Percentiles rank a stretch among this genome's conserved stretches.
These are phyloP conservation scores for Aspergillus quadricinctus DNA, from an alignment of 2,329 filamentous ascomycete genomes.

Conservation along the genomic window DNA sequence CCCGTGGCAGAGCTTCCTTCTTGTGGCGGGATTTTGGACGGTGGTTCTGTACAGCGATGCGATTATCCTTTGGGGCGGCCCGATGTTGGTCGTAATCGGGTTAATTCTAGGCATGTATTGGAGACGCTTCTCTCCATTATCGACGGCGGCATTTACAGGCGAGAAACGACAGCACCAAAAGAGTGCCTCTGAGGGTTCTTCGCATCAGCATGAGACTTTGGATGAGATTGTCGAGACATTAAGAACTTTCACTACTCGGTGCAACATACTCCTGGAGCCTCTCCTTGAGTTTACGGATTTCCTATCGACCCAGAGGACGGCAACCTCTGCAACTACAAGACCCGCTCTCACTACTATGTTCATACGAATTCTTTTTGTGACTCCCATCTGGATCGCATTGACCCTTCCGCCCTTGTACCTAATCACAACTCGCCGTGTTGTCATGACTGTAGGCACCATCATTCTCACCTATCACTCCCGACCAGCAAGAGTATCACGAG, in stretches of 20 bases:
- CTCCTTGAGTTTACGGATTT: conserved; percentile 88
- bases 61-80: conserved; percentile 75
- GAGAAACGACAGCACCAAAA: conserved; percentile 57
- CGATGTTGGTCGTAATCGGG: conserved; percentile 71
- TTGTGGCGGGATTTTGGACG: conserved; percentile 83
- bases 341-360: conserved; percentile 88
- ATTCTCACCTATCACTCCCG: conserved; percentile 88
- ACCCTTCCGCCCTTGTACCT: conserved; percentile 79
- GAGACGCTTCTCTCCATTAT: conserved; percentile 81
- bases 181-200: conserved; percentile 56
- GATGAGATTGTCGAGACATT: conserved; percentile 96
- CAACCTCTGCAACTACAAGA: conserved; percentile 84
- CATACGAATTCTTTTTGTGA: conserved; percentile 80
- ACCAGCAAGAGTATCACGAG: conserved; percentile 76
- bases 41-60: conserved; percentile 79
- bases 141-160: conserved; percentile 73
- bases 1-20: conserved; percentile 92
- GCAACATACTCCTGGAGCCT: conserved; percentile 87
- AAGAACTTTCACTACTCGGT: conserved; percentile 82
- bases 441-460: conserved; percentile 81
- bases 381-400: conserved; percentile 79
- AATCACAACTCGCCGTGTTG: conserved; percentile 78
- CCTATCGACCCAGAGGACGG: conserved; percentile 81
- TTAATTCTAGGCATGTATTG: conserved; percentile 92
- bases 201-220: conserved; percentile 83